Evolutionary conservation across 2,329 filamentous ascomycete genomes (phyloP).

Genomic region (Fusarium oxysporum): DNA sequence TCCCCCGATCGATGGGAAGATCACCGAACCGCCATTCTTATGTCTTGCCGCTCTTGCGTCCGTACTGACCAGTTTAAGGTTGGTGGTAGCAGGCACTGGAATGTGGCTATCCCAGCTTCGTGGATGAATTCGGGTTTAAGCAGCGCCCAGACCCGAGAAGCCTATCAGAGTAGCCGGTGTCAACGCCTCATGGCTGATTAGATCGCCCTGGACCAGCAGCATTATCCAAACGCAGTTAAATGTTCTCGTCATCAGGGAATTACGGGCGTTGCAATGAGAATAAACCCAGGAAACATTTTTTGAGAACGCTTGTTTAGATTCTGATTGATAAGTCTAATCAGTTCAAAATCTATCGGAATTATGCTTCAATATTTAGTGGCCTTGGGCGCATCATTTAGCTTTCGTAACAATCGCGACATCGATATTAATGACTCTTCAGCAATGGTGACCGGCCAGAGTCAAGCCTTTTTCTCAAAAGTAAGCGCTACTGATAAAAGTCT

Average conservation of each 20-base stretch:
- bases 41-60: rapidly evolving
- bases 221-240: background rate
- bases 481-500: rapidly evolving
- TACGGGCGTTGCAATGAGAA: background rate
- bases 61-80: background rate
- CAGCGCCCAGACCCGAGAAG: rapidly evolving
- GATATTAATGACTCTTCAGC: background rate
- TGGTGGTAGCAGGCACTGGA: background rate
- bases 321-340: too few species aligned
- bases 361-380: too few species aligned
- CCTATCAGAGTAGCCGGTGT: rapidly evolving
- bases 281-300: background rate
- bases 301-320: background rate
- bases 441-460: too few species aligned
- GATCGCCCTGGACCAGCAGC: background rate
- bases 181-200: background rate
- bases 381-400: background rate
- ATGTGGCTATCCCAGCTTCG: background rate
- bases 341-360: background rate
- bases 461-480: background rate
- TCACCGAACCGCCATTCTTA: background rate
- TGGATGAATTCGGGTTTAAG: background rate
- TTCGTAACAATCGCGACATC: background rate
- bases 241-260: background rate
- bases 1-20: background rate